Evolutionary conservation across 768 basidiomycete species (phyloP).

Genomic region (Tricholoma flavovirens): DNA sequence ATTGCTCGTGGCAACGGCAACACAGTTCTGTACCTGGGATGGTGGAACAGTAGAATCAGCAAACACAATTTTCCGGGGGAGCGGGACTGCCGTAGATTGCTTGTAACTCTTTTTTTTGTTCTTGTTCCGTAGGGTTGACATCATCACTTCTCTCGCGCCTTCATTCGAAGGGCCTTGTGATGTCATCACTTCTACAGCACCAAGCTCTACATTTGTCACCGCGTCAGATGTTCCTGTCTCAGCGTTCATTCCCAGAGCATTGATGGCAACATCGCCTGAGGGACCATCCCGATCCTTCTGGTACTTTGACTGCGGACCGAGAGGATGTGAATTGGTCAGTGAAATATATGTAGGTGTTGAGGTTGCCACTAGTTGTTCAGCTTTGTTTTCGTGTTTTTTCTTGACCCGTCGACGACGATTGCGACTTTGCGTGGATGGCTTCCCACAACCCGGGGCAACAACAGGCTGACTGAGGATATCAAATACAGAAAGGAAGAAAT

Average conservation of each 20-base stretch:
- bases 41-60: constrained; percentile 8
- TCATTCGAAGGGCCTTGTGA: constrained; percentile 1
- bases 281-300: background rate
- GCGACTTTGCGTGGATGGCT: constrained; percentile 9
- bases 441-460: constrained; percentile 16
- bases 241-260: constrained; percentile 6
- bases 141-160: constrained; percentile 25
- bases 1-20: background rate
- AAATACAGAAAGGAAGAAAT: background rate
- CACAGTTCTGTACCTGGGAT: background rate
- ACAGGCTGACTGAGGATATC: background rate
- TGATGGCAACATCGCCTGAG: constrained; percentile 9
- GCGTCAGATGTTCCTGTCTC: constrained; percentile 1
- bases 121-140: constrained; percentile 62
- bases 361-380: constrained; percentile 5
- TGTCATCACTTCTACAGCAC: background rate
- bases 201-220: constrained; percentile 4
- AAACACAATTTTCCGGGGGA: constrained; percentile 53
- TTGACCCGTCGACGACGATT: constrained; percentile 10
- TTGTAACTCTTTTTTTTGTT: constrained; percentile 71
- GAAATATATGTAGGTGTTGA: constrained; percentile 26
- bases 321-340: constrained; percentile 39
- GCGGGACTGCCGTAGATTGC: constrained; percentile 36
- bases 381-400: constrained; percentile 21
- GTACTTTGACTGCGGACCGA: constrained; percentile 24